Evolutionary conservation across 257 asterid genomes (phyloP), one percentile per base, ranked within the genome.

Genomic region (Ilex aquifolium): DNA sequence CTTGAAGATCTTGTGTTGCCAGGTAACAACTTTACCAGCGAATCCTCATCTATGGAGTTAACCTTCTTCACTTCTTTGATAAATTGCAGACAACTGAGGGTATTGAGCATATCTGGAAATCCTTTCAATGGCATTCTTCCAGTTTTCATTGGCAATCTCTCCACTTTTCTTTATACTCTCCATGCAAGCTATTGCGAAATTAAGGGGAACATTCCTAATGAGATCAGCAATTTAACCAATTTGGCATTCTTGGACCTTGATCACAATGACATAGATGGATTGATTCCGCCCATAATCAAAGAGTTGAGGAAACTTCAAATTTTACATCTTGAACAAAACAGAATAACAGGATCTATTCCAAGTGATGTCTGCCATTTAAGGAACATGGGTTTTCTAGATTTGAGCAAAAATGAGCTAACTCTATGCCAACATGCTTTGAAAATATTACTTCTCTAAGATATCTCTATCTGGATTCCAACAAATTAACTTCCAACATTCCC

Each of bases 361-460:
- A 13, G 5, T 0, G n/a, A 14, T 56, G 21, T 77, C 15, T 80
- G 81, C 46, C 9, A n/a, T 4, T 14, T 78, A 55, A 68, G 12
- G 13, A 62, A 6, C 2, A 29, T 83, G 52, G 66, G 46, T 6
- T 46, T 0, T 1, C 6, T 81, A 10, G 0, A 29, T 21, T 12
- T 75, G 59, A 5, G 31, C 4, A 8, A 10, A 6, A 83, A 75
- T 44, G 12, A 59, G 30, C 52, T 0, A 79, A 82, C 8, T 32
- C 60, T 15, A 52, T 83, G 21, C 82, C 82, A 0, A 68, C 69
- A 12, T 82, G 83, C 15, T 14, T 74, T 0, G 76, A 82, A 7
- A 60, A 76, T 13, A 3, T 69, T 0, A 21, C 48, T 3, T 62
- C 73, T 48, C 31, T 67, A 2, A 57, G 63, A 61, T 0, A 16